phyloP scores from a whole-genome alignment of 129 eudicot genomes.

The Logfia minima region DNA sequence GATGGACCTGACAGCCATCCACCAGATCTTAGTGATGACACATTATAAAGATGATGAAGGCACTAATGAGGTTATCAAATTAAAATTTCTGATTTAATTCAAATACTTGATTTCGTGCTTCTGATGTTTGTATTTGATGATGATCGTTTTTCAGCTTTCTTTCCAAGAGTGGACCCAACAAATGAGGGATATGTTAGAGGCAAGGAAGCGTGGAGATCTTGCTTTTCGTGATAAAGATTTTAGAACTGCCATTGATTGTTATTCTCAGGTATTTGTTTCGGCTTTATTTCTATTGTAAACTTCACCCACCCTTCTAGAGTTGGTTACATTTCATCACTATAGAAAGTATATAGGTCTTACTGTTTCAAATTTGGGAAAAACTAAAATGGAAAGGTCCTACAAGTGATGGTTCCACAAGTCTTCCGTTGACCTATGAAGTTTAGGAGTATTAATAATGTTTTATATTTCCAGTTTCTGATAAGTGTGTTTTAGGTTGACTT shows the following conservation, averaged over 20 bases:
- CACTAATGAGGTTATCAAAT: constrained; percentile 66
- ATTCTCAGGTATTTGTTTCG: constrained; percentile 67
- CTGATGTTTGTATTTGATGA: constrained; percentile 10
- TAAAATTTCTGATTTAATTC: constrained; percentile 5
- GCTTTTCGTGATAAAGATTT: constrained; percentile 93
- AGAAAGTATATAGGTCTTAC: too few species aligned
- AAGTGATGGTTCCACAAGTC: not conserved
- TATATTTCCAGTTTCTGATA: not conserved
- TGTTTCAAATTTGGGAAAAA: too few species aligned
- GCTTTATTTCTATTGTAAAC: not conserved
- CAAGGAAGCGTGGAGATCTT: constrained; percentile 90
- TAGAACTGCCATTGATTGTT: constrained; percentile 86
- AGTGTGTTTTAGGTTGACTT: not conserved
- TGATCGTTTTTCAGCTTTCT: constrained; percentile 49
- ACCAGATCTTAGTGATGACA: constrained; percentile 45
- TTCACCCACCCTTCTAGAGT: too few species aligned
- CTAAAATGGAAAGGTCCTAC: too few species aligned
- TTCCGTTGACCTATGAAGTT: not conserved
- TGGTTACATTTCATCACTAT: too few species aligned
- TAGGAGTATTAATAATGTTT: not conserved
- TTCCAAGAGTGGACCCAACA: constrained; percentile 99
- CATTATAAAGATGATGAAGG: constrained; percentile 44
- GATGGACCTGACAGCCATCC: constrained; percentile 80
- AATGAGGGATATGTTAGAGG: constrained; percentile 96
- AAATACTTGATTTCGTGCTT: not conserved